Conservation (phyloP, 2,329 filamentous ascomycete genomes). For the Fusarium foetens region DNA sequence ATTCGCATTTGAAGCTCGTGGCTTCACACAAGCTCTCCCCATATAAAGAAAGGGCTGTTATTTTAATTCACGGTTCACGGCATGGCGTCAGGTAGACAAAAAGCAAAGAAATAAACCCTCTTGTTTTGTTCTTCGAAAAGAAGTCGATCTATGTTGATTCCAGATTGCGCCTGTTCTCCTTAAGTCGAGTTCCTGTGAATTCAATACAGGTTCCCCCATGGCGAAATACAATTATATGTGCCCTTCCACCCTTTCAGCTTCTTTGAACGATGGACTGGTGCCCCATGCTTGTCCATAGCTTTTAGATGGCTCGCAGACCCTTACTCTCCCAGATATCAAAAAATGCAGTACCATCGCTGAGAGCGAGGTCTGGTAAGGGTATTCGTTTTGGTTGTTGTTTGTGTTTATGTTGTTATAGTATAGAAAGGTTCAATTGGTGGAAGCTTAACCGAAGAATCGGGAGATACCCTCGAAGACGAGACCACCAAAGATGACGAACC, state of each 20-base stretch:
- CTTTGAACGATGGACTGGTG: conserved; percentile 5
- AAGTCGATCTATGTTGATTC: conserved; percentile 38
- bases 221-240: conserved; percentile 33
- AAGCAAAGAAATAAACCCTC: conserved; percentile 37
- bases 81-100: conserved; percentile 46
- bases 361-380: conserved; percentile 17
- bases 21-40: conserved; percentile 5
- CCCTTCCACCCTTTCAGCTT: conserved; percentile 8
- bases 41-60: conserved; percentile 14
- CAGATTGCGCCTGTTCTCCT: conserved; percentile 45
- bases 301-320: conserved; percentile 1
- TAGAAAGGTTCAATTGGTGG: not conserved
- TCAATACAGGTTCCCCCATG: conserved; percentile 28
- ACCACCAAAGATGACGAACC: conserved; percentile 70
- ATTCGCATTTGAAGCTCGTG: not conserved
- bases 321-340: conserved; percentile 7
- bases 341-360: not conserved
- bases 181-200: conserved; percentile 40
- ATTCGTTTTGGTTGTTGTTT: conserved; percentile 8
- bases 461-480: conserved; percentile 67
- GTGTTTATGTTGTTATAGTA: conserved; percentile 6
- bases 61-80: conserved; percentile 33
- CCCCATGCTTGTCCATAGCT: conserved; percentile 5
- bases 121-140: conserved; percentile 28
- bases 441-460: conserved; percentile 58